Base-by-base conservation (phyloP, 306 rosid species). In the Lathyrus oleraceus region DNA sequence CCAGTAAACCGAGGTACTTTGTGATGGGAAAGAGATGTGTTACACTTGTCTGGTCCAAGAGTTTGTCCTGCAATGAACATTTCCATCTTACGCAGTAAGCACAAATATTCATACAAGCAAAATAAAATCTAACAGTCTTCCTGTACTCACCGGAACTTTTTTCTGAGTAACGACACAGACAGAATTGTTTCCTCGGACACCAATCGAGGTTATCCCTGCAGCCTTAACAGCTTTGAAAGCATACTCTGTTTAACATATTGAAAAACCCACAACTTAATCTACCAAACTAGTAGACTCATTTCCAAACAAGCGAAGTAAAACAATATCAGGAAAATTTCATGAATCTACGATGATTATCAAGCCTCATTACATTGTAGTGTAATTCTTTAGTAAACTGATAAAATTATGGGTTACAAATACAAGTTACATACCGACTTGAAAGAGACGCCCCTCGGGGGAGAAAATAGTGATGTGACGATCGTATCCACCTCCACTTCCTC, bases 141-240 rank as follows among this genome's bases (percentile, higher is more conserved):
- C 16, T 7, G 52, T 69, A 84, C 99, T 84, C 79, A 94, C 99
- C 69, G 99, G 97, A 73, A 94, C 99, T 82, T 94, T 94, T 74
- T 94, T 94, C 83, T 94, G 99, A 56, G 99, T 94, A 79, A 94
- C 99, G 3, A 94, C 99, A 79, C 99, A 94, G 40, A 94, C 76
- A 0, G 97, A 94, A 83, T 94, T 96, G 76, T 85, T 94, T 73
- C 99, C 99, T 21, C 93, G 84, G 13, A 94, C 99, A 39, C 92
- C 99, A 47, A 94, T 94, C 0, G 99, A 94, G 72, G 99, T 91
- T 61, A 81, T 94, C 63, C 99, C 97, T 4, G 92, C 79, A 43
- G 99, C 91, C 81, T 94, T 94, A 51, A 94, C 99, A 71, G 99
- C 99, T 91, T 94, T 94, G 69, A 94, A 94, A 11, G 99, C 99